Conservation (phyloP, 371 early-diverging fungal genomes). For the Mortierella polycephala region DNA sequence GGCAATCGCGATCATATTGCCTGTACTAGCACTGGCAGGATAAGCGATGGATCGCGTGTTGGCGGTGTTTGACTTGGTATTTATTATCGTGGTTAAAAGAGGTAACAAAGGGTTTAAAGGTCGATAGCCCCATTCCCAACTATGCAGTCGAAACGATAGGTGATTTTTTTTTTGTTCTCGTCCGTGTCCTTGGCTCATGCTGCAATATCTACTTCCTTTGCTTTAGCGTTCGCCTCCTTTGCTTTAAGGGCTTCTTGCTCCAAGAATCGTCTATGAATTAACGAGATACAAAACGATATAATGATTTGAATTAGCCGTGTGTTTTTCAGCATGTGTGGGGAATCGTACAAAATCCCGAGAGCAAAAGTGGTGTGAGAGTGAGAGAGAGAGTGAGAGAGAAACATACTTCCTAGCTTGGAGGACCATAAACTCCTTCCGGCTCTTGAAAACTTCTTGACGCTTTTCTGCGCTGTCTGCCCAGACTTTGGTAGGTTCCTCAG, state of each 20-base stretch:
- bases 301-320: neutral
- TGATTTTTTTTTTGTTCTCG: no score
- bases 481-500: constrained; percentile 73
- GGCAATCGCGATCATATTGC: no score
- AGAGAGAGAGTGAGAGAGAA: neutral
- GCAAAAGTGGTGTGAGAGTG: no score
- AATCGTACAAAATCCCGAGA: neutral
- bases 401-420: constrained; percentile 82
- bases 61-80: no score
- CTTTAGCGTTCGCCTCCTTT: constrained; percentile 26
- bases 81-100: no score
- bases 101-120: no score
- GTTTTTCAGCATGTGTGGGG: neutral
- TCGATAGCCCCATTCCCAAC: no score
- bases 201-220: constrained; percentile 26
- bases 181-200: constrained; percentile 9
- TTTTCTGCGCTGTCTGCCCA: constrained; percentile 84
- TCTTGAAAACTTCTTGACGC: constrained; percentile 79
- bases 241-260: constrained; percentile 45
- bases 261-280: constrained; percentile 30
- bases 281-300: neutral
- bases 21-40: no score
- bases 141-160: no score
- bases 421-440: constrained; percentile 90
- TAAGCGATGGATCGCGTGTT: no score